Evolutionary conservation across 164 flowering plant genomes (phyloP).

Genomic region (Macadamia integrifolia): DNA sequence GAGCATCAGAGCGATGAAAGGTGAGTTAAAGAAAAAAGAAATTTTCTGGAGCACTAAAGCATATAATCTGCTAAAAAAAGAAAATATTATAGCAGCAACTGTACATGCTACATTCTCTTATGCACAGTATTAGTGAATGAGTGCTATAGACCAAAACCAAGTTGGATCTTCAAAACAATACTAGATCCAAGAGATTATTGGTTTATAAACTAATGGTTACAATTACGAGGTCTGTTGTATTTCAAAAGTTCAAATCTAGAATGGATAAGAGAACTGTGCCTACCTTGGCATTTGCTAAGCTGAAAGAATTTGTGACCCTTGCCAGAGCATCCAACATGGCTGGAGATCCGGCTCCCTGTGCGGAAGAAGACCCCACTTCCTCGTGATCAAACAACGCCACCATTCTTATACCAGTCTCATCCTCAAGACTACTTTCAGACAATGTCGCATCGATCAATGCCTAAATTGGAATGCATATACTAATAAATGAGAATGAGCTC

Average conservation of each 20-base stretch:
- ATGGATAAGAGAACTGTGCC: slow-evolving; percentile 1
- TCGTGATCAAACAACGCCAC: slow-evolving; percentile 74
- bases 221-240: background rate
- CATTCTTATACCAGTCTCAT: slow-evolving; percentile 79
- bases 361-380: slow-evolving; percentile 71
- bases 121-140: no score
- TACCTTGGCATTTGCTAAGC: slow-evolving; percentile 60
- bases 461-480: slow-evolving; percentile 22
- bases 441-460: slow-evolving; percentile 57
- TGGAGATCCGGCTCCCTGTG: slow-evolving; percentile 99
- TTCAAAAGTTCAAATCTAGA: background rate
- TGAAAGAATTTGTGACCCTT: slow-evolving; percentile 63
- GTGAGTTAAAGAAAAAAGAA: background rate
- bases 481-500: background rate
- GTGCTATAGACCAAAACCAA: no score
- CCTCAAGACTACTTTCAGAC: slow-evolving; percentile 52
- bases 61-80: background rate
- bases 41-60: background rate
- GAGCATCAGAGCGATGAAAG: background rate
- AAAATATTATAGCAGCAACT: background rate
- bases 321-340: slow-evolving; percentile 86
- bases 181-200: no score
- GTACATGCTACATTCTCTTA: no score
- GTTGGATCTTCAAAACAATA: background rate
- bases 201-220: no score